Evolutionary conservation across 306 rosid species (phyloP).

Genomic region (Inga leiocalycina): DNA sequence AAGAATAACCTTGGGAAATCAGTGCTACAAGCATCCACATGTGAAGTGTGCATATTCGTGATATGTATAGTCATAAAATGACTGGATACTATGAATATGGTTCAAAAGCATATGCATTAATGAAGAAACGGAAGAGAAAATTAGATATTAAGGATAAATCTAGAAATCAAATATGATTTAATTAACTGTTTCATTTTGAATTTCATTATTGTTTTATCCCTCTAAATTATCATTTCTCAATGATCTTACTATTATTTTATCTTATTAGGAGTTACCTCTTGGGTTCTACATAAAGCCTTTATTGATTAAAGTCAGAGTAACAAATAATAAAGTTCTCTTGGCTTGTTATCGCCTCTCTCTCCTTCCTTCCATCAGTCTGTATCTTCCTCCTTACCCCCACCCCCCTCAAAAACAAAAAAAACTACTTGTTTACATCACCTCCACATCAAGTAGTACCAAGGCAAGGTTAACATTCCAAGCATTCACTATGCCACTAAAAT

Average conservation of each 20-base stretch:
- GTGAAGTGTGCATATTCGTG: background rate
- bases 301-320: too few species aligned
- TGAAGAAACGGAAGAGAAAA: too few species aligned
- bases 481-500: background rate
- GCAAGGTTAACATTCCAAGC: background rate
- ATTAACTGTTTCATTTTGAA: background rate
- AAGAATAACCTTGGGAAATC: slow-evolving; percentile 24
- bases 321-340: too few species aligned
- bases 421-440: background rate
- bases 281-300: background rate
- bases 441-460: background rate
- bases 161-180: background rate
- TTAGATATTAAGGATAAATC: background rate
- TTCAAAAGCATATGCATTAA: too few species aligned
- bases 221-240: background rate
- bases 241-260: too few species aligned
- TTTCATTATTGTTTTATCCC: background rate
- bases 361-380: too few species aligned
- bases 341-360: too few species aligned
- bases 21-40: background rate
- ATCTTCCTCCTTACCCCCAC: too few species aligned
- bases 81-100: too few species aligned
- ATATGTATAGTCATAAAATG: background rate
- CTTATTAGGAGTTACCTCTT: background rate
- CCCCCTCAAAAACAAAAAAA: background rate